These are phyloP conservation scores for Furcasterigmium sp. DNA, from an alignment of 2,329 filamentous ascomycete genomes.

Conservation along the genomic window DNA sequence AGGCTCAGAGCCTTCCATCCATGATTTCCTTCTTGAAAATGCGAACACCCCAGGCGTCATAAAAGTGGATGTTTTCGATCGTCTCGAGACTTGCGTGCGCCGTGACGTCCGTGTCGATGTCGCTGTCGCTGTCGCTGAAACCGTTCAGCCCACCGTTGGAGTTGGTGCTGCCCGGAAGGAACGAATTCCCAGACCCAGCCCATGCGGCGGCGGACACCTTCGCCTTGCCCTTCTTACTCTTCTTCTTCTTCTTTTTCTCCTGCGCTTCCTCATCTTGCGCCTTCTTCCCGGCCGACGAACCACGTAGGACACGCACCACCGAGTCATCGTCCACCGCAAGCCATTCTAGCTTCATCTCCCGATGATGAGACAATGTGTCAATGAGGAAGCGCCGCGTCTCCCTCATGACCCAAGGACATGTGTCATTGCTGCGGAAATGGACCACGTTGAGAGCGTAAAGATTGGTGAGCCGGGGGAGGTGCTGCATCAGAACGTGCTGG, in stretches of 20 bases:
- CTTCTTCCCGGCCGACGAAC: conserved; percentile 23
- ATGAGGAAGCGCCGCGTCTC: conserved; percentile 55
- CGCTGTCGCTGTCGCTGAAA: conserved; percentile 26
- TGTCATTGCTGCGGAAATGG: conserved; percentile 49
- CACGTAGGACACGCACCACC: conserved; percentile 43
- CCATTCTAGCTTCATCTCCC: conserved; percentile 52
- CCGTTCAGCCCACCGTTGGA: conserved; percentile 17
- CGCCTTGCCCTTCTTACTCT: conserved; percentile 18
- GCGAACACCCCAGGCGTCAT: conserved; percentile 40
- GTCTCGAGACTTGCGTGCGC: conserved; percentile 27
- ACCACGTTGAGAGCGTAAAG: conserved; percentile 53
- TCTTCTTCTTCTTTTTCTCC: conserved; percentile 20
- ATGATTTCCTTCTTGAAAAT: conserved; percentile 57
- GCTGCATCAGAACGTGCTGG: conserved; percentile 54
- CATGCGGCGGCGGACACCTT: conserved; percentile 5
- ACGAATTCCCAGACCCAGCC: conserved; percentile 15
- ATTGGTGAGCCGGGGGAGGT: conserved; percentile 38
- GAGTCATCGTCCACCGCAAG: conserved; percentile 48
- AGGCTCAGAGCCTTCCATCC: conserved; percentile 29
- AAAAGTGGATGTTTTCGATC: conserved; percentile 33
- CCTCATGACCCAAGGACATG: conserved; percentile 49
- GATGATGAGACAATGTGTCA: conserved; percentile 52
- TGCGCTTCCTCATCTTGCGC: conserved; percentile 29
- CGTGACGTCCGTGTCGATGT: conserved; percentile 19
- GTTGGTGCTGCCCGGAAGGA: conserved; percentile 16